phyloP scores from a whole-genome alignment of 2,329 filamentous ascomycete species.

The Exutisphaerella laricina region DNA sequence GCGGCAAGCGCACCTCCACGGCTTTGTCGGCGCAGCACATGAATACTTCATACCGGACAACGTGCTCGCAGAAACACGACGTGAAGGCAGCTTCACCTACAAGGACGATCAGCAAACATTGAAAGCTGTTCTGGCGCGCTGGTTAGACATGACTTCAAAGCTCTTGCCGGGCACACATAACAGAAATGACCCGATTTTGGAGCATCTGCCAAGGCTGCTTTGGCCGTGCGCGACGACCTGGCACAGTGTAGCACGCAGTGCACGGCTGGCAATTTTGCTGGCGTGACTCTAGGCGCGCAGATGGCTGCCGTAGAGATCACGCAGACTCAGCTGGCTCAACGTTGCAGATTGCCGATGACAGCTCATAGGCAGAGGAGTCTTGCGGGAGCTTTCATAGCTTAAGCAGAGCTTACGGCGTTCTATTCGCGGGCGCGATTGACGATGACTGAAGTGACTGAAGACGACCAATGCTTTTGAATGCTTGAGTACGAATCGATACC shows the following conservation, averaged over 20 bases:
- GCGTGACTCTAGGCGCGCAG: constrained; percentile 49
- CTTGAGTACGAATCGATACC: no score
- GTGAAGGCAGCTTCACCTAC: constrained; percentile 39
- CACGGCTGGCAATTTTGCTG: constrained; percentile 36
- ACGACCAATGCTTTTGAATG: no score
- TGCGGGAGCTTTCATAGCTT: no score
- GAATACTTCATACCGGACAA: constrained; percentile 37
- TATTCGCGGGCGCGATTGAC: no score
- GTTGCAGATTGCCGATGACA: no score
- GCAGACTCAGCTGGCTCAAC: constrained; percentile 38
- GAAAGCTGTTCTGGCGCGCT: constrained; percentile 43
- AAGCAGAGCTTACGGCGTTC: no score
- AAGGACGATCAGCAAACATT: constrained; percentile 42
- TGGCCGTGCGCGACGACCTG: constrained; percentile 3
- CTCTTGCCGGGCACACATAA: constrained; percentile 6
- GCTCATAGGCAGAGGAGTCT: no score
- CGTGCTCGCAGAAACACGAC: constrained; percentile 43
- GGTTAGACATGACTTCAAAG: constrained; percentile 39
- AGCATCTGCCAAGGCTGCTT: constrained; percentile 47
- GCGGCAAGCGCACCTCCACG: constrained; percentile 22
- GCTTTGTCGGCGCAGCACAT: constrained; percentile 26
- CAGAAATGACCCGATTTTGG: constrained; percentile 11
- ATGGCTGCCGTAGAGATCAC: constrained; percentile 52
- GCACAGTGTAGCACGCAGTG: constrained; percentile 38
- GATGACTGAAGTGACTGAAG: no score